These are phyloP conservation scores for Colletotrichum shisoi DNA, from an alignment of 2,329 filamentous ascomycete species.

Conservation along the genomic window DNA sequence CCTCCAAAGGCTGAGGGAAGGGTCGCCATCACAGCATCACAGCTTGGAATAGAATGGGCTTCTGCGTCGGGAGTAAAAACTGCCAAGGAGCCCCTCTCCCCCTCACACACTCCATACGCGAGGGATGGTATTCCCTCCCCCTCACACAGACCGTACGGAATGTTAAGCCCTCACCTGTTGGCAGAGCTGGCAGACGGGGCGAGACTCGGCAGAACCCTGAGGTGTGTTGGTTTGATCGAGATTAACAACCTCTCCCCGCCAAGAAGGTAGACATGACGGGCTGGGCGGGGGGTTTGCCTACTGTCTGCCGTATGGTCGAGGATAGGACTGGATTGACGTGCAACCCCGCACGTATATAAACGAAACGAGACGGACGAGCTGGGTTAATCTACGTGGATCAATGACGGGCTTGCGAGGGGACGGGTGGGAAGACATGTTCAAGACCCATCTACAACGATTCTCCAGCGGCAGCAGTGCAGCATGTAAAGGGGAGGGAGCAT, in stretches of 20 bases:
- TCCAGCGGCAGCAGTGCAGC: not conserved
- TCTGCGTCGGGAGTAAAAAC: not conserved
- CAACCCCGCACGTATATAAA: not conserved
- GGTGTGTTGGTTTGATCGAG: not conserved
- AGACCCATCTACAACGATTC: not conserved
- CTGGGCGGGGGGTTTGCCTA: too few species aligned
- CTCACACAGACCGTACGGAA: too few species aligned
- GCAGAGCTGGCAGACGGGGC: not conserved
- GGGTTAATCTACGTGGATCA: conserved; percentile 11
- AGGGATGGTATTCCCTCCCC: not conserved
- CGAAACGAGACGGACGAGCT: not conserved
- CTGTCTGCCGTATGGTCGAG: not conserved
- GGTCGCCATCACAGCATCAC: not conserved
- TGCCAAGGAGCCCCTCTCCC: not conserved
- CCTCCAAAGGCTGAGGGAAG: not conserved
- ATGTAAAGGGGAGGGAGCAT: not conserved
- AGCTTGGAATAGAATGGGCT: conserved; percentile 1
- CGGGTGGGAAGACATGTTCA: too few species aligned
- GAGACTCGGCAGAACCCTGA: not conserved
- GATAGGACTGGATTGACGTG: not conserved
- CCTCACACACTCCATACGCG: not conserved
- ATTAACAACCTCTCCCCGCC: not conserved
- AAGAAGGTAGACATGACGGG: too few species aligned
- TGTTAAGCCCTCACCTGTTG: not conserved
- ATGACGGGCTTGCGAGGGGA: not conserved